Conservation (phyloP, 2,329 filamentous ascomycete genomes). For the Aureobasidium sp. region DNA sequence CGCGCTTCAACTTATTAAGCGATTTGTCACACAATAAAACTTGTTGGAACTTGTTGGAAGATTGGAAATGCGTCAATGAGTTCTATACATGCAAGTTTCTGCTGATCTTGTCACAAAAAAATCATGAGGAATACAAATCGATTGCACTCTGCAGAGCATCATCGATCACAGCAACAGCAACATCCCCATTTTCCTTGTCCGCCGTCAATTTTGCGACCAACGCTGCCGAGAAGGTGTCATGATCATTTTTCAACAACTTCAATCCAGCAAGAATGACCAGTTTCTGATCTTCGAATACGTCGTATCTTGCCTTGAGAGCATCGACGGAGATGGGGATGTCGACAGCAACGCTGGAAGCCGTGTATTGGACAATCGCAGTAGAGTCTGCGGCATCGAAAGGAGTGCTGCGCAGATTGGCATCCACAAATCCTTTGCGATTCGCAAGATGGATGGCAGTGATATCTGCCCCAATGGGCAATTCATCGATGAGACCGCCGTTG, state of each 20-base stretch:
- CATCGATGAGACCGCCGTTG: constrained; percentile 16
- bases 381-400: constrained; percentile 20
- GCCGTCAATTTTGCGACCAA: constrained; percentile 13
- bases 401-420: constrained; percentile 20
- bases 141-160: constrained; percentile 20
- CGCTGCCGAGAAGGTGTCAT: constrained; percentile 19
- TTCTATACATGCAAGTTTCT: too few relatives aligned
- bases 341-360: constrained; percentile 20
- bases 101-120: too few relatives aligned
- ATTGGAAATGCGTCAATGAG: too few relatives aligned
- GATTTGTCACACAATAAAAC: too few relatives aligned
- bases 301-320: constrained; percentile 20
- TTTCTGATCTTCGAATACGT: constrained; percentile 18
- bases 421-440: constrained; percentile 22
- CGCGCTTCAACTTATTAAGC: too few relatives aligned
- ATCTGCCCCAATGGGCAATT: constrained; percentile 18
- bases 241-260: constrained; percentile 20
- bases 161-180: constrained; percentile 19
- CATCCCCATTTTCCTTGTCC: constrained; percentile 11
- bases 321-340: constrained; percentile 21
- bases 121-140: constrained; percentile 18
- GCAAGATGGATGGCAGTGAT: constrained; percentile 22
- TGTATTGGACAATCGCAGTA: constrained; percentile 20
- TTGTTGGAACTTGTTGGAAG: too few relatives aligned
- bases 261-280: constrained; percentile 20